These are phyloP conservation scores for Hymenoscyphus repandus DNA, from an alignment of 2,329 filamentous ascomycete species.

Conservation along the genomic window DNA sequence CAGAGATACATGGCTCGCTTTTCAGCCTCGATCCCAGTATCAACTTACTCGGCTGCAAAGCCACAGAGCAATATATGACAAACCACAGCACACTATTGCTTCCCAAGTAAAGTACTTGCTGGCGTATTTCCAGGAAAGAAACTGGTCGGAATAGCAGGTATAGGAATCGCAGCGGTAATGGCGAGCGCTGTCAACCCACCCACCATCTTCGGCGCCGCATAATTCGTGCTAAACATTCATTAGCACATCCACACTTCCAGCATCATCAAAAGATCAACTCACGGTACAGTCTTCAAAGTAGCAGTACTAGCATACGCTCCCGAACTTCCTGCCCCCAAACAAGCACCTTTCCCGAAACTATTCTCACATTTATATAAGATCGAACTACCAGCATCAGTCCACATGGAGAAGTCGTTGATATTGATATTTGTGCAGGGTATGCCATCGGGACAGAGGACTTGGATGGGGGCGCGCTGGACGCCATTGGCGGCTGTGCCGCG, in stretches of 20 bases:
- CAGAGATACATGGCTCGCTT: no score
- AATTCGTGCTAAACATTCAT: background rate
- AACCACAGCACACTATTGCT: no score
- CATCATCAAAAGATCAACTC: conserved; percentile 4
- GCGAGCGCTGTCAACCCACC: conserved; percentile 2
- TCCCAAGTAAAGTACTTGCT: conserved; percentile 13
- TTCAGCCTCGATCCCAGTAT: no score
- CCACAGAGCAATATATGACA: no score
- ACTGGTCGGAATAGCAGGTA: conserved; percentile 23
- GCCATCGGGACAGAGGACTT: conserved; percentile 44
- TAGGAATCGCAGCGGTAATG: conserved; percentile 19
- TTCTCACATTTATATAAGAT: conserved; percentile 42
- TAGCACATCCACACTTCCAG: background rate
- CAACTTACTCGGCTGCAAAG: no score
- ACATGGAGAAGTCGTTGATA: conserved; percentile 47
- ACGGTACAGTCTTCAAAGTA: conserved; percentile 12
- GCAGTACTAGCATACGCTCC: conserved; percentile 7
- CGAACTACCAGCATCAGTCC: conserved; percentile 41
- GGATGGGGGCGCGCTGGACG: conserved; percentile 45
- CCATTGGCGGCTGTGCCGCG: conserved; percentile 48
- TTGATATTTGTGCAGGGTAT: conserved; percentile 48
- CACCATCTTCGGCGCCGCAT: conserved; percentile 3
- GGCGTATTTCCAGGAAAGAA: conserved; percentile 24
- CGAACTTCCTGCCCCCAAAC: conserved; percentile 29
- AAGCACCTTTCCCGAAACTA: conserved; percentile 40